phyloP scores from a whole-genome alignment of 179 eudicot species.

The Silene noctiflora region DNA sequence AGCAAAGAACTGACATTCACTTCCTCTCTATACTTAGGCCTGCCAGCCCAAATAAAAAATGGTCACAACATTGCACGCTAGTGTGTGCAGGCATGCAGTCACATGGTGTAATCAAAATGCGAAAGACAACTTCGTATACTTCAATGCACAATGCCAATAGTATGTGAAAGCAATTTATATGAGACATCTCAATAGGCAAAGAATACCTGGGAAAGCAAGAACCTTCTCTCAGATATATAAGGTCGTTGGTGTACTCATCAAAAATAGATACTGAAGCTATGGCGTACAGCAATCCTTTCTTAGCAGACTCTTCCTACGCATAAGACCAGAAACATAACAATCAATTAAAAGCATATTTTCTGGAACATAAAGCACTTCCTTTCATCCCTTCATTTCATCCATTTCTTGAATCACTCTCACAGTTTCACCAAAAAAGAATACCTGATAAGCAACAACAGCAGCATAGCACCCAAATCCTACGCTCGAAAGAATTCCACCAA shows the following conservation, averaged over 20 bases:
- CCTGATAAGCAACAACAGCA: slow-evolving; percentile 35
- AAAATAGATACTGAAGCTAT: slow-evolving; percentile 35
- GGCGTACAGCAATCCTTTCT: slow-evolving; percentile 34
- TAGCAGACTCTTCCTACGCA: slow-evolving; percentile 33
- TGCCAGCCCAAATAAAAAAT: slow-evolving; percentile 28
- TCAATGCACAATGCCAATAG: too few species aligned
- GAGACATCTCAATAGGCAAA: background rate
- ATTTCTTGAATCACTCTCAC: background rate
- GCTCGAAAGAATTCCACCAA: slow-evolving; percentile 33
- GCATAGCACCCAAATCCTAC: slow-evolving; percentile 35
- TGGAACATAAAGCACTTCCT: background rate
- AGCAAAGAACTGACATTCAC: slow-evolving; percentile 20
- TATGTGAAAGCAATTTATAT: too few species aligned
- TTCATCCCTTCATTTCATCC: background rate
- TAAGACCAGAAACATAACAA: slow-evolving; percentile 3
- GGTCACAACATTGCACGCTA: slow-evolving; percentile 10
- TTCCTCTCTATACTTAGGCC: slow-evolving; percentile 32
- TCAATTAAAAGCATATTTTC: background rate
- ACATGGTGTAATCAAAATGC: background rate
- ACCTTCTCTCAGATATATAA: slow-evolving; percentile 42
- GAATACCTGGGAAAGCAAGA: slow-evolving; percentile 41
- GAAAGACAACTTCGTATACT: background rate
- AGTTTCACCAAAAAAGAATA: background rate
- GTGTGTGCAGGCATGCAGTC: background rate
- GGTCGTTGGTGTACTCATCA: slow-evolving; percentile 36